Evolutionary conservation across 2,329 filamentous ascomycete genomes (phyloP), one percentile per base, ranked within the genome.

Genomic region (Dichotomopilus funicola): DNA sequence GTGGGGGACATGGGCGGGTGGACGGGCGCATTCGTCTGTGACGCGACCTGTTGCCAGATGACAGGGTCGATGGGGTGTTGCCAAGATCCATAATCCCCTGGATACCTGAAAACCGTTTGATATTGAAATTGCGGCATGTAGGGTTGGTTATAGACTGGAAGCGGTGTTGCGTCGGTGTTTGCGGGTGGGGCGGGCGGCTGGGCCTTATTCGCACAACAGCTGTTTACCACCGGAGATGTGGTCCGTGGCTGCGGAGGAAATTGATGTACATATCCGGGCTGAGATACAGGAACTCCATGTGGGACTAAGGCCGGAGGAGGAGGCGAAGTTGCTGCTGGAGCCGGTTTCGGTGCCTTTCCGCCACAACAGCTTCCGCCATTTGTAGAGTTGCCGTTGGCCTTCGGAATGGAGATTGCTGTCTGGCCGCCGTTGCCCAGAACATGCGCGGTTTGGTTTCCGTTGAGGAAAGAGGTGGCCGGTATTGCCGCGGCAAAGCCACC

Each of bases 61-160:
- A 75, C 71, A n/a, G 75, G 78, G 58, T 81, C 76, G 8, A 82
- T 70, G 4, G 79, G 79, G 49, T 80, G 78, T 60, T 78, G 71
- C 61, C 74, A 81, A 0, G 79, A 80, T 6, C 79, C 79, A 63
- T 78, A 80, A 27, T 78, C 73, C 2, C 78, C 71, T 4, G 79
- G 78, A 50, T 81, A 81, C 7, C 75, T 76, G 59, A 78, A 81
- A 12, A 79, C 68, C 12, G 73, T 75, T 2, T 73, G 72, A 38
- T 75, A 74, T 5, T 71, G 63, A 51, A 72, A 75, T 2, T 71
- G 69, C 6, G 67, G 58, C 61, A 73, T 68, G 51, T 57, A 59
- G 38, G 53, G n/a, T 31, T 59, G 54, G 13, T 40, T 51, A 13
- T 54, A 61, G 9, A 31, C 49, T 9, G 55, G 53, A 11, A 55